phyloP scores from a whole-genome alignment of 768 basidiomycete genomes.

The Punctularia strigosozonata region DNA sequence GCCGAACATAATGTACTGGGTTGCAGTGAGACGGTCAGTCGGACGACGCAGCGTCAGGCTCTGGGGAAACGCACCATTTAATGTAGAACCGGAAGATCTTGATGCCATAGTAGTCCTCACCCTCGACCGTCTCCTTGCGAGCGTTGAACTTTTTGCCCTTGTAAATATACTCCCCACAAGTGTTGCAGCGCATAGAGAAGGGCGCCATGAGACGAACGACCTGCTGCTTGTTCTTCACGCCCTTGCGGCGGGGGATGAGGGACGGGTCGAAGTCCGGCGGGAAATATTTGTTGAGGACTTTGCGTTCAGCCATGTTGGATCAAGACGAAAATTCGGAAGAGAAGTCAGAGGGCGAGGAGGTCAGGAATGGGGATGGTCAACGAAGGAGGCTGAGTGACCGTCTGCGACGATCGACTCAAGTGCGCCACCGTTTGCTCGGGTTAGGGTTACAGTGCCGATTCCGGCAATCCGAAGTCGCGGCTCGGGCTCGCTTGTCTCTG shows the following conservation, averaged over 20 bases:
- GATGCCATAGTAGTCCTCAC: conserved; percentile 97
- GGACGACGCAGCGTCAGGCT: conserved; percentile 12
- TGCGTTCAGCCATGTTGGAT: conserved; percentile 68
- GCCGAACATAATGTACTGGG: conserved; percentile 86
- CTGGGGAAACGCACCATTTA: conserved; percentile 51
- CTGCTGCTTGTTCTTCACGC: conserved; percentile 91
- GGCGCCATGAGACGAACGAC: conserved; percentile 99
- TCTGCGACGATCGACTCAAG: no score
- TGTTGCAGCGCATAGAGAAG: conserved; percentile 95
- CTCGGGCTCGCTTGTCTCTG: no score
- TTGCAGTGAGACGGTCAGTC: no score
- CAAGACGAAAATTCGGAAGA: conserved; percentile 3
- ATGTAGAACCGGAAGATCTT: conserved; percentile 93
- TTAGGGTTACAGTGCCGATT: no score
- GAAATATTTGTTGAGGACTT: conserved; percentile 93
- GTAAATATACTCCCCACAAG: conserved; percentile 97
- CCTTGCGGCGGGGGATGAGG: conserved; percentile 84
- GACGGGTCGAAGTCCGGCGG: conserved; percentile 98
- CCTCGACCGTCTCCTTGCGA: conserved; percentile 93
- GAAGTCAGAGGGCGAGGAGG: no score
- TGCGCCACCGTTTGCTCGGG: no score
- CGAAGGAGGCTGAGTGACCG: no score
- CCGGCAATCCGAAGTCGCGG: no score
- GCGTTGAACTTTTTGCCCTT: conserved; percentile 99
- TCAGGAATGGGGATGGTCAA: no score